Evolutionary conservation across 495 filamentous ascomycete species (phyloP).

Genomic region (Podospora appendiculata): DNA sequence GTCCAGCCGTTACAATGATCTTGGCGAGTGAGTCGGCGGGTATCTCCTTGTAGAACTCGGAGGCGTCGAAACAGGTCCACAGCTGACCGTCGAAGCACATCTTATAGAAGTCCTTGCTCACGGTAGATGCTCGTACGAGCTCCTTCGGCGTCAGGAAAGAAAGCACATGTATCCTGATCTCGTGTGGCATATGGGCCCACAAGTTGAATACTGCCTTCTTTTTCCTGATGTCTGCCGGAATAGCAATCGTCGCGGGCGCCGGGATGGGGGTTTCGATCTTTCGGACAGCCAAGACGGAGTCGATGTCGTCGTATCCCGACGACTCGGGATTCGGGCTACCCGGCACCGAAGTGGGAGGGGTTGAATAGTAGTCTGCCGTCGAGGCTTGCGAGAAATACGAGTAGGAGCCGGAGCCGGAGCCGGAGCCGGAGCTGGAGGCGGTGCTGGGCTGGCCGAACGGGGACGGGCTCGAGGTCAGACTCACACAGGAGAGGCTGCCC

Average conservation of each 20-base stretch:
- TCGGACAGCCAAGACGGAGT: constrained; percentile 26
- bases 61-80: constrained; percentile 77
- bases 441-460: constrained; percentile 40
- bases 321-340: constrained; percentile 40
- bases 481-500: constrained; percentile 71
- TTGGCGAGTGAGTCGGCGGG: constrained; percentile 74
- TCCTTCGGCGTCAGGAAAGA: constrained; percentile 70
- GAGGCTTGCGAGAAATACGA: constrained; percentile 40
- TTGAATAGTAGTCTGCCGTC: constrained; percentile 51
- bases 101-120: constrained; percentile 73
- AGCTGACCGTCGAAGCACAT: constrained; percentile 95
- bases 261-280: constrained; percentile 21
- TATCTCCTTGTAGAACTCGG: constrained; percentile 81
- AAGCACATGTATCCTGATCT: constrained; percentile 74
- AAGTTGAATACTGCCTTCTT: constrained; percentile 54
- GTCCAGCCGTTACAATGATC: constrained; percentile 76
- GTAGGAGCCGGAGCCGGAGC: constrained; percentile 41
- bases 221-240: constrained; percentile 56
- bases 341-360: constrained; percentile 53
- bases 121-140: constrained; percentile 69
- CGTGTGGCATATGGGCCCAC: constrained; percentile 73
- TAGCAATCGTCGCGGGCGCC: constrained; percentile 42
- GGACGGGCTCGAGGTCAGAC: constrained; percentile 56
- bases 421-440: constrained; percentile 35
- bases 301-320: constrained; percentile 24